phyloP scores from a whole-genome alignment of 2,329 filamentous ascomycete species.

The Paraphaeosphaeria sporulosa region DNA sequence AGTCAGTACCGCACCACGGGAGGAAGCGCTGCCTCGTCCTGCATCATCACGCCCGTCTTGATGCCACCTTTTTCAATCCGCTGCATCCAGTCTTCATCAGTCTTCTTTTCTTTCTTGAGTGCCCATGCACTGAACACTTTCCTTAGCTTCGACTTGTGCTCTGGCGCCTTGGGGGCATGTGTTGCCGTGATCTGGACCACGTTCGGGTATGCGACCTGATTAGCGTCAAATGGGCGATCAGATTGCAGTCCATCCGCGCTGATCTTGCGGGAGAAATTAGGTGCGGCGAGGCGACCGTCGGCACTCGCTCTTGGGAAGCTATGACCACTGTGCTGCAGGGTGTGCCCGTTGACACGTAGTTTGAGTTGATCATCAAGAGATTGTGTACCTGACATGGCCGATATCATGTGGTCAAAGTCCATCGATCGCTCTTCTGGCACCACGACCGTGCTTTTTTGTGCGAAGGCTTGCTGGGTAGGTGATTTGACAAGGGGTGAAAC shows the following conservation, averaged over 20 bases:
- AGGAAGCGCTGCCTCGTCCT: constrained; percentile 35
- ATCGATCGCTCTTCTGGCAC: constrained; percentile 13
- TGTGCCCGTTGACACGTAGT: constrained; percentile 24
- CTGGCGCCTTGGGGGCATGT: constrained; percentile 20
- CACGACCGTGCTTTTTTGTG: constrained; percentile 12
- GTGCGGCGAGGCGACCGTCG: constrained; percentile 28
- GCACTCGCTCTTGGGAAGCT: constrained; percentile 26
- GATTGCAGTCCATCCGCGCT: constrained; percentile 32
- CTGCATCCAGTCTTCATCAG: constrained; percentile 50
- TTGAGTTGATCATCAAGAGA: constrained; percentile 31
- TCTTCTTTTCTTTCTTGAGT: constrained; percentile 46
- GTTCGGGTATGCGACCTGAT: constrained; percentile 17
- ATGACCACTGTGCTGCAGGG: constrained; percentile 23
- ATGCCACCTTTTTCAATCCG: constrained; percentile 51
- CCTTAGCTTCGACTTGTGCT: constrained; percentile 44
- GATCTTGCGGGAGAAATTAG: constrained; percentile 45
- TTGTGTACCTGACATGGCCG: constrained; percentile 33
- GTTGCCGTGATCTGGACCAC: constrained; percentile 24
- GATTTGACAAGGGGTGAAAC: constrained; percentile 21
- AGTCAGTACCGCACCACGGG: constrained; percentile 46
- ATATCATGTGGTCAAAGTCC: constrained; percentile 33
- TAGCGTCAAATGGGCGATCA: constrained; percentile 11
- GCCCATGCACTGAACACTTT: constrained; percentile 47
- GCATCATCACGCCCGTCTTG: constrained; percentile 48
- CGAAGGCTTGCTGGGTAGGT: constrained; percentile 18